Percentiles rank a stretch among this genome's conserved stretches.
phyloP scores from a whole-genome alignment of 2,329 filamentous ascomycete species.

The Exophiala oligosperma region DNA sequence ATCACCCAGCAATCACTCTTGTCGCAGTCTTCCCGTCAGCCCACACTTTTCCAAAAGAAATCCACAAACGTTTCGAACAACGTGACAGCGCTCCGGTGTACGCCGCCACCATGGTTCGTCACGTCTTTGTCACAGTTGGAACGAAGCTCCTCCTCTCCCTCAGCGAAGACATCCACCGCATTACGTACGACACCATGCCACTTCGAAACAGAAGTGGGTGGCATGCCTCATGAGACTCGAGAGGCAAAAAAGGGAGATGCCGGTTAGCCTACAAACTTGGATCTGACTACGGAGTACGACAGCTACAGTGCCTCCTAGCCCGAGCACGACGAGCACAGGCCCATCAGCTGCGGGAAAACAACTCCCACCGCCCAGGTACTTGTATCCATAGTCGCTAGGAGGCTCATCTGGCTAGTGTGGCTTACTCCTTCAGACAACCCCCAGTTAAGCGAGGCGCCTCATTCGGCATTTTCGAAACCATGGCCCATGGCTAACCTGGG shows the following conservation, averaged over 20 bases:
- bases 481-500: not conserved
- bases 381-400: not conserved
- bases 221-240: not conserved
- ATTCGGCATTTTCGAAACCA: conserved; percentile 5
- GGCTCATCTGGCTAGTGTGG: too few relatives aligned
- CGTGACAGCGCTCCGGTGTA: not conserved
- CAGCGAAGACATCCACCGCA: not conserved
- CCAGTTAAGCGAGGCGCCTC: conserved; percentile 22
- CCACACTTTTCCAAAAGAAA: not conserved
- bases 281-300: not conserved
- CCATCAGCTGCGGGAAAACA: not conserved
- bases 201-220: too few relatives aligned
- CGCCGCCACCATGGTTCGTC: not conserved
- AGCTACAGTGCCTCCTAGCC: too few relatives aligned
- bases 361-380: not conserved
- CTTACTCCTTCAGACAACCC: conserved; percentile 9
- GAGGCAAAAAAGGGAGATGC: not conserved
- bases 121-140: not conserved
- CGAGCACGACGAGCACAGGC: too few relatives aligned
- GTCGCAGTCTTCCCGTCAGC: not conserved
- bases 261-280: not conserved
- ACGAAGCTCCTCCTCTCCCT: not conserved
- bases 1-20: not conserved
- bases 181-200: not conserved
- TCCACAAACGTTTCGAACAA: not conserved